Base-by-base conservation (phyloP, 306 rosid species). In the Medicago ruthenica region DNA sequence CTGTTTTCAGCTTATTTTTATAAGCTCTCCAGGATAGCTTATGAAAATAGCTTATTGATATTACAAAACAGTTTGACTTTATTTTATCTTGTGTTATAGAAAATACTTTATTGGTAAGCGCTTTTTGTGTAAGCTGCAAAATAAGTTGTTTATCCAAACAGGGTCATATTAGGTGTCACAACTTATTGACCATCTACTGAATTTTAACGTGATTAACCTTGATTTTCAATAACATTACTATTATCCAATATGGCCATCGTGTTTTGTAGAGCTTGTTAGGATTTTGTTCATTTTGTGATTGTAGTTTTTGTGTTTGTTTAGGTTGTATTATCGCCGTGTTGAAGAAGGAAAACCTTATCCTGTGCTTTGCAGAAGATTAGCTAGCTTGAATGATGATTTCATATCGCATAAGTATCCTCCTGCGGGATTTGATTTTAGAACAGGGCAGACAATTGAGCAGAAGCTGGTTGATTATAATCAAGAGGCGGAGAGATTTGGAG, bases 401-500 rank as follows among this genome's bases (percentile, higher is more conserved):
- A 75, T 95, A 59, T 89, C 99, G 0, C 87, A 90, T 73, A 88
- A 88, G 58, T 89, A 85, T 78, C 92, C 99, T 21, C 86, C 93
- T 0, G 93, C 98, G 0, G 99, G 99, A 9, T 96, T 90, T 5
- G 98, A 96, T 83, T 92, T 88, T 76, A 76, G 87, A 2, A 89
- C 99, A 0, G 98, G 97, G 62, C 88, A 89, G 90, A 88, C 89
- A 79, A 90, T 90, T 76, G 99, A 96, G 86, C 96, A 96, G 87
- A 96, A 88, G 90, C 84, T 92, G 61, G 69, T 96, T 81, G 98
- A 96, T 59, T 96, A 88, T 53, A 91, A 91, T 78, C 87, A 73
- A 79, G 98, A 96, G 85, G 97, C 98, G 15, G 85, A 90, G 70
- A 86, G 98, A 83, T 92, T 87, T 59, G 99, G 97, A 80, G 99